phyloP scores from a whole-genome alignment of 192 early-diverging fungal genomes.

The Phycomyces blakesleeanus region DNA sequence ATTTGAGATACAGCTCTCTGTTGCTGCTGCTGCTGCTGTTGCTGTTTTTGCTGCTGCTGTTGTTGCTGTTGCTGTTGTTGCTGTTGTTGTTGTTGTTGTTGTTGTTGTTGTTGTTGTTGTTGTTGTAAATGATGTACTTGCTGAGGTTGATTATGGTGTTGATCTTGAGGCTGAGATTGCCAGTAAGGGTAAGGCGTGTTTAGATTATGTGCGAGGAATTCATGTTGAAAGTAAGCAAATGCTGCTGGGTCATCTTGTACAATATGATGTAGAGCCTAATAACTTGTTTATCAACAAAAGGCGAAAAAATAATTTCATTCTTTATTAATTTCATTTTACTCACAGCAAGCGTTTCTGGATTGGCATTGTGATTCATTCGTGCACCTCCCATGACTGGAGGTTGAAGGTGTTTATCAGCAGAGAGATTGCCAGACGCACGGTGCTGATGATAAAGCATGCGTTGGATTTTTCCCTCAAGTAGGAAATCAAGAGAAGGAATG shows the following conservation, averaged over 20 bases:
- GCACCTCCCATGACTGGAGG: no score
- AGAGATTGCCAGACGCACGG: background rate
- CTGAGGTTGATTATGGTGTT: background rate
- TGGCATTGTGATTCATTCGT: background rate
- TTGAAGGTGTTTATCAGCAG: background rate
- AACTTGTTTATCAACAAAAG: background rate
- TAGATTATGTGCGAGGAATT: slow-evolving; percentile 13
- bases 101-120: slow-evolving; percentile 29
- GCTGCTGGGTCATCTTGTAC: slow-evolving; percentile 26
- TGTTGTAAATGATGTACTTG: slow-evolving; percentile 23
- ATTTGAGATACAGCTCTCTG: slow-evolving; percentile 17
- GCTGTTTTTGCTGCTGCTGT: slow-evolving; percentile 38
- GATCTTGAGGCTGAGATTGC: background rate
- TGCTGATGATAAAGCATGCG: background rate
- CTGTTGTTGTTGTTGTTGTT: slow-evolving; percentile 48
- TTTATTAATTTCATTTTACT: background rate
- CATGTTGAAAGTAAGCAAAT: slow-evolving; percentile 30
- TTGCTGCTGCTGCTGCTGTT: slow-evolving; percentile 44
- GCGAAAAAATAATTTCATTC: background rate
- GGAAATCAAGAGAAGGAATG: background rate
- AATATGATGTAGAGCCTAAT: background rate
- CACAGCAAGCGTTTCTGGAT: background rate
- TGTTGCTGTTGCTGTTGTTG: slow-evolving; percentile 40
- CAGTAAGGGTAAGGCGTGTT: slow-evolving; percentile 6
- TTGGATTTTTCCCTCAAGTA: background rate